Evolutionary conservation across 768 basidiomycete species (phyloP).

Genomic region (Termitomyces sp.): DNA sequence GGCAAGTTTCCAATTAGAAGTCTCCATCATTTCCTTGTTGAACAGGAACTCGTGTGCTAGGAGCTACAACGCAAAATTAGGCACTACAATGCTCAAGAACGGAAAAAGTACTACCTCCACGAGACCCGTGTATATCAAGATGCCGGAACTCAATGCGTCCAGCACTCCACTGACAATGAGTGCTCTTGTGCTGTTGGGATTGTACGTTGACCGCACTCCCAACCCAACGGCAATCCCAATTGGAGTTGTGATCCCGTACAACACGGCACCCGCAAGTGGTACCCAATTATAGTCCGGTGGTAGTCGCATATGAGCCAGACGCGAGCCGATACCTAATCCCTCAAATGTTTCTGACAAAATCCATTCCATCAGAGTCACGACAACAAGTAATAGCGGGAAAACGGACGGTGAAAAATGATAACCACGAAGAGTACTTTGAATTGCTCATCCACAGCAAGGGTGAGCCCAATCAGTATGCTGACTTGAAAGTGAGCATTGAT

Average conservation of each 20-base stretch:
- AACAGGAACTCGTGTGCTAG: neutral
- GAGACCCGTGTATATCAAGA: neutral
- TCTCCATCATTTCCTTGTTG: neutral
- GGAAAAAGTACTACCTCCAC: neutral
- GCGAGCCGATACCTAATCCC: neutral
- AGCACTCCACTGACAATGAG: neutral
- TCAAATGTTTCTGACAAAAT: neutral
- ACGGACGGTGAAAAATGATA: neutral
- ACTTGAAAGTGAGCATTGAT: neutral
- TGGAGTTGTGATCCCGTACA: neutral
- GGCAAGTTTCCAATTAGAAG: neutral
- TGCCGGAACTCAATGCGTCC: neutral
- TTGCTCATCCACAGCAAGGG: neutral
- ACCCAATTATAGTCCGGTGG: neutral
- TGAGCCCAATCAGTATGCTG: neutral
- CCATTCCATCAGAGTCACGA: neutral
- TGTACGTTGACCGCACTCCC: neutral
- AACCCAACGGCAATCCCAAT: neutral
- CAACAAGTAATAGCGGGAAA: neutral
- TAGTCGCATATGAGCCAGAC: neutral
- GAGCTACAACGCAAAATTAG: neutral
- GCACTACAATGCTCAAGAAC: neutral
- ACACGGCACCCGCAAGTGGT: neutral
- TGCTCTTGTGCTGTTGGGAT: neutral
- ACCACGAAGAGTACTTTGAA: neutral